These are phyloP conservation scores for Albifimbria verrucaria DNA, from an alignment of 2,329 filamentous ascomycete species.

Conservation along the genomic window DNA sequence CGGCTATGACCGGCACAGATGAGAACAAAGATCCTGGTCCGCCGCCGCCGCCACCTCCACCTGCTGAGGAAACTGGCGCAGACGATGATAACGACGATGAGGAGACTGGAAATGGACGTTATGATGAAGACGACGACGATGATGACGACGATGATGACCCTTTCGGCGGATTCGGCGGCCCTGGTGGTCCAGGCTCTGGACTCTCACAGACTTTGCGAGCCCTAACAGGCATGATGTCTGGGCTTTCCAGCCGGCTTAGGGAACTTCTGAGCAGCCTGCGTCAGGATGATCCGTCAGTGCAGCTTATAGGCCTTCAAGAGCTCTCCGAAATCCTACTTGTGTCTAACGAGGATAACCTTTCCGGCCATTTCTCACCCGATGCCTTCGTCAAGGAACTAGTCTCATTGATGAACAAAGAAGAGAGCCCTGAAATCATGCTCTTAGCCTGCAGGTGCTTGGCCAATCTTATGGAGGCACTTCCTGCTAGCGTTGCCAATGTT, in stretches of 20 bases:
- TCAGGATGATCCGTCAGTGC: constrained; percentile 82
- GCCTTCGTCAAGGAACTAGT: constrained; percentile 95
- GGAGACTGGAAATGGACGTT: constrained; percentile 37
- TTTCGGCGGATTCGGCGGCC: constrained; percentile 65
- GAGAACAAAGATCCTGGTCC: constrained; percentile 43
- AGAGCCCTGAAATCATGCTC: constrained; percentile 96
- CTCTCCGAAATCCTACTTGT: constrained; percentile 90
- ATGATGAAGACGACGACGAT: constrained; percentile 56
- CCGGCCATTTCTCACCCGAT: constrained; percentile 92
- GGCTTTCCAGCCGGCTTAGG: constrained; percentile 74
- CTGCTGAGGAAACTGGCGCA: constrained; percentile 28
- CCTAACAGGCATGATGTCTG: constrained; percentile 87
- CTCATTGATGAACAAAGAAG: constrained; percentile 86
- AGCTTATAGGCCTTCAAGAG: constrained; percentile 89
- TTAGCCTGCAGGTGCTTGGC: constrained; percentile 92
- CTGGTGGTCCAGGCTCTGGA: constrained; percentile 58
- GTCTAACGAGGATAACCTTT: constrained; percentile 93
- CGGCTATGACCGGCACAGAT: constrained; percentile 68
- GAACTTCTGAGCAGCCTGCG: constrained; percentile 74
- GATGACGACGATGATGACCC: constrained; percentile 67
- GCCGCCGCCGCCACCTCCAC: constrained; percentile 38
- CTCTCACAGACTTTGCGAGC: constrained; percentile 81
- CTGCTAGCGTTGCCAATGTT: constrained; percentile 88
- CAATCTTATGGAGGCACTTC: constrained; percentile 95
- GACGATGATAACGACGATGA: constrained; percentile 39